Conservation (phyloP, 108 stramenopile species). For the Skeletonema potamos region DNA sequence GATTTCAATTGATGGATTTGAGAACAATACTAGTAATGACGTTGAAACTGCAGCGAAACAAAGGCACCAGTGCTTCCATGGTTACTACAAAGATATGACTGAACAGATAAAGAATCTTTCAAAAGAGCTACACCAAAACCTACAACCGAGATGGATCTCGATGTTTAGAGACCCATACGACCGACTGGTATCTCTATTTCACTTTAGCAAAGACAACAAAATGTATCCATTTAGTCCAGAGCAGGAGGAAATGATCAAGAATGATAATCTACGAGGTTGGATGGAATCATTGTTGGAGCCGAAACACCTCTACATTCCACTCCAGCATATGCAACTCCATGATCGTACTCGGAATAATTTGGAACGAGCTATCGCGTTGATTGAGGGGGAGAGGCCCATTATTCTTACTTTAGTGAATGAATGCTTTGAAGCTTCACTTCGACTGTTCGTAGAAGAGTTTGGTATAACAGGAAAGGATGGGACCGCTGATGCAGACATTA, state of each 20-base stretch:
- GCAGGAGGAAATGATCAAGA: conserved; percentile 18
- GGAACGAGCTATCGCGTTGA: conserved; percentile 3
- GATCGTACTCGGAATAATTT: background rate
- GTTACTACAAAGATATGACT: background rate
- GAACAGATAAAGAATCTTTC: background rate
- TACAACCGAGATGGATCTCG: background rate
- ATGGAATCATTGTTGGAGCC: conserved; percentile 1
- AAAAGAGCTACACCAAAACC: background rate
- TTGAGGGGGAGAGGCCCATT: background rate
- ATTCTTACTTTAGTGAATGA: conserved; percentile 16
- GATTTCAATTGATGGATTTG: too few relatives aligned
- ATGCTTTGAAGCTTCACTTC: conserved; percentile 35
- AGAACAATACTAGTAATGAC: too few relatives aligned
- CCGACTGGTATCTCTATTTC: conserved; percentile 29
- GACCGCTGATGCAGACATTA: background rate
- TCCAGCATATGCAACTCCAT: background rate
- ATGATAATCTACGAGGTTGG: conserved; percentile 27
- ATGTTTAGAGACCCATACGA: conserved; percentile 41
- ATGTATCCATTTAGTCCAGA: background rate
- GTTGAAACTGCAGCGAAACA: too few relatives aligned
- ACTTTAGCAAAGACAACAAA: conserved; percentile 17
- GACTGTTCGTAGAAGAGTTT: conserved; percentile 16
- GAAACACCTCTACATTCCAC: background rate
- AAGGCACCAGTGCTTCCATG: background rate
- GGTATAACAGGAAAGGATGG: background rate